Evolutionary conservation across 129 eudicot species (phyloP).

Genomic region (Artemisia argyi): DNA sequence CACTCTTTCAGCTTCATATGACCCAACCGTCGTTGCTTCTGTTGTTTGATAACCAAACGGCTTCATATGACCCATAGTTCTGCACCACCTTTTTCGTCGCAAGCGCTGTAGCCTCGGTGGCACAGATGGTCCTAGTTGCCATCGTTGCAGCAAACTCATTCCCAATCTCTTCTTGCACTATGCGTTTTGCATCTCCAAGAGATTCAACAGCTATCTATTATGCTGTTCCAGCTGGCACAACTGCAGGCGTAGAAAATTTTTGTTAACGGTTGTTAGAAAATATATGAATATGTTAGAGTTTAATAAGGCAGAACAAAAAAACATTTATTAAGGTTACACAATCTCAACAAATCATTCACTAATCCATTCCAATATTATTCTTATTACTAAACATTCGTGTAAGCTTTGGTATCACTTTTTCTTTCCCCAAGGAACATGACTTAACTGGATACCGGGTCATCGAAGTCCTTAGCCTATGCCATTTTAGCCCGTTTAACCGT

Average conservation of each 20-base stretch:
- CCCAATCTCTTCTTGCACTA: constrained; percentile 78
- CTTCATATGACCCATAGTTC: constrained; percentile 50
- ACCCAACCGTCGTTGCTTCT: too few relatives aligned
- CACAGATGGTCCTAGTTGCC: constrained; percentile 82
- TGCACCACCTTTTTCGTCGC: constrained; percentile 86
- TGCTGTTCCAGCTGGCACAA: constrained; percentile 34
- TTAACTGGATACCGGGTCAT: constrained; percentile 8
- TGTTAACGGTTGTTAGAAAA: too few relatives aligned
- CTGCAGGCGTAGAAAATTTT: constrained; percentile 30
- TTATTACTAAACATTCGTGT: constrained; percentile 47
- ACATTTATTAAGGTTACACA: constrained; percentile 31
- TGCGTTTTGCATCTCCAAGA: constrained; percentile 70
- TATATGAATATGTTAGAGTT: too few relatives aligned
- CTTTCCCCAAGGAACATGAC: background rate
- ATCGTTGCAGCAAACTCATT: constrained; percentile 72
- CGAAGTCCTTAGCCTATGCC: constrained; percentile 35
- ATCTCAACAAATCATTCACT: constrained; percentile 13
- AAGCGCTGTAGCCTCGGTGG: constrained; percentile 89
- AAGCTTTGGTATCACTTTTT: constrained; percentile 46
- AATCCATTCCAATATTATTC: constrained; percentile 22
- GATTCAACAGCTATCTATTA: constrained; percentile 42
- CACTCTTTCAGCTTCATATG: too few relatives aligned
- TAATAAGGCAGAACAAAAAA: constrained; percentile 4
- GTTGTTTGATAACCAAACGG: background rate
- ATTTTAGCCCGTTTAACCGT: constrained; percentile 38